phyloP scores from a whole-genome alignment of 148 eudicot species.

The Rhododendron williamsianum region DNA sequence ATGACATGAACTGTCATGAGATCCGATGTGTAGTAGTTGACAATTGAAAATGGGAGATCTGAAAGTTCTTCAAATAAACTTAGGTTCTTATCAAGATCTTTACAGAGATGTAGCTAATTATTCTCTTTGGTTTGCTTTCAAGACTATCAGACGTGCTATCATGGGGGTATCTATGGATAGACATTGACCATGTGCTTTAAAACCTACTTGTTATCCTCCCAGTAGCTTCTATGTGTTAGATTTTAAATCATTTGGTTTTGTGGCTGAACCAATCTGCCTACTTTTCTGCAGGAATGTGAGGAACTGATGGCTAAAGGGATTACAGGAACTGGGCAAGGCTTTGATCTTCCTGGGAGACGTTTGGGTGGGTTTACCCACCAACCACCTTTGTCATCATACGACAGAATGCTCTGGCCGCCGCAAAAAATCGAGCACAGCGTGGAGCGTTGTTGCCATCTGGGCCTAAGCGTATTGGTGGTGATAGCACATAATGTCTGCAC shows the following conservation, averaged over 20 bases:
- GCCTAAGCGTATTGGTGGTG: conserved; percentile 49
- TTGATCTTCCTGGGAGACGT: conserved; percentile 50
- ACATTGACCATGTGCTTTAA: not conserved
- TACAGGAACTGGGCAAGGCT: conserved; percentile 46
- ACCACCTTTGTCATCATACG: conserved; percentile 37
- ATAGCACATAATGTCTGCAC: conserved; percentile 36
- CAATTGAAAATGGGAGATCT: no score
- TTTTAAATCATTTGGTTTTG: not conserved
- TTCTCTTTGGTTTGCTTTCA: not conserved
- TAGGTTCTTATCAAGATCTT: no score
- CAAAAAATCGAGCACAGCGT: conserved; percentile 31
- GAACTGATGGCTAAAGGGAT: conserved; percentile 43
- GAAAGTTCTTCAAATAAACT: no score
- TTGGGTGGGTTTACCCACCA: conserved; percentile 47
- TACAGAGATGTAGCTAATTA: no score
- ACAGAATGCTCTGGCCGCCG: conserved; percentile 44
- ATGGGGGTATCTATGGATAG: not conserved
- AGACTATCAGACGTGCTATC: not conserved
- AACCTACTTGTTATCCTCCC: not conserved
- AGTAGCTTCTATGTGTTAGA: not conserved
- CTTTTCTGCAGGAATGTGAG: conserved; percentile 39
- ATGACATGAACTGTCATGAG: no score
- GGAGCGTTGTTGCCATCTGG: conserved; percentile 38
- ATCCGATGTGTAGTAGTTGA: no score
- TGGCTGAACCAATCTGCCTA: not conserved